phyloP scores from a whole-genome alignment of 495 filamentous ascomycete genomes.

The Podospora sp. region DNA sequence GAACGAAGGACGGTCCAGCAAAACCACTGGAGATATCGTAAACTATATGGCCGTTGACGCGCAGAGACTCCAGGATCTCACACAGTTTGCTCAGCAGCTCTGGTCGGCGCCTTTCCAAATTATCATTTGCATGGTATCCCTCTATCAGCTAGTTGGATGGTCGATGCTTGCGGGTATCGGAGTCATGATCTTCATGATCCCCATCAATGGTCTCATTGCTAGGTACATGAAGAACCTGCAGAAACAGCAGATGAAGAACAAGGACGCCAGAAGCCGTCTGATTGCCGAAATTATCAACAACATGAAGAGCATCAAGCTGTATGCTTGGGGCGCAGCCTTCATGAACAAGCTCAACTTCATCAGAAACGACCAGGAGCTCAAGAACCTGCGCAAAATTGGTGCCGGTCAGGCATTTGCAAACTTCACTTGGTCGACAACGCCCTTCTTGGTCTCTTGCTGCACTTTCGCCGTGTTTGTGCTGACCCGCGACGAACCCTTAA shows the following conservation, averaged over 20 bases:
- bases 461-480: constrained; percentile 95
- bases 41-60: constrained; percentile 99
- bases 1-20: constrained; percentile 86
- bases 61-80: constrained; percentile 90
- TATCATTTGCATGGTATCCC: constrained; percentile 86
- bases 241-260: constrained; percentile 98
- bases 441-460: constrained; percentile 96
- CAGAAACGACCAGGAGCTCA: constrained; percentile 91
- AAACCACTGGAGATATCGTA: constrained; percentile 97
- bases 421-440: constrained; percentile 99
- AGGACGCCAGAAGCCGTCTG: constrained; percentile 87
- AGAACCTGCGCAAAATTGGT: constrained; percentile 94
- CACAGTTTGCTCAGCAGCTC: constrained; percentile 90
- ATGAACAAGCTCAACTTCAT: constrained; percentile 96
- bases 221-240: constrained; percentile 91
- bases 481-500: constrained; percentile 76
- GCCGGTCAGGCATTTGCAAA: constrained; percentile 91
- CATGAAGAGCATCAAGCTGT: constrained; percentile 99
- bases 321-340: constrained; percentile 95
- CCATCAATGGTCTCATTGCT: constrained; percentile 91
- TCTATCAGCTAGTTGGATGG: constrained; percentile 89
- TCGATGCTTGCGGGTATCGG: constrained; percentile 97
- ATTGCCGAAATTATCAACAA: constrained; percentile 99
- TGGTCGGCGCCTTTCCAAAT: constrained; percentile 99
- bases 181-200: constrained; percentile 97